Evolutionary conservation across 345 rosid genomes (phyloP).

Genomic region (rapeseed (Brassica napus)): Da-Ae NC_063450.1:41899001-41899500

Average conservation of each 20-base stretch:
- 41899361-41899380: conserved; percentile 81
- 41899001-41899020: conserved; percentile 79
- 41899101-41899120: conserved; percentile 97
- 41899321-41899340: conserved; percentile 65
- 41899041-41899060: background rate
- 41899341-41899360: conserved; percentile 84
- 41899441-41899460: conserved; percentile 56
- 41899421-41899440: conserved; percentile 77
- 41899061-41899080: conserved; percentile 20
- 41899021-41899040: conserved; percentile 25
- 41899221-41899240: background rate
- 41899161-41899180: conserved; percentile 98
- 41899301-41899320: conserved; percentile 66
- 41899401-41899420: conserved; percentile 83
- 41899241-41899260: conserved; percentile 11
- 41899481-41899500: conserved; percentile 54
- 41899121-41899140: conserved; percentile 99
- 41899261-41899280: conserved; percentile 59
- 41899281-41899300: conserved; percentile 88
- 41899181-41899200: conserved; percentile 32
- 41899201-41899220: background rate
- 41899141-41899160: conserved; percentile 97
- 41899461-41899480: conserved; percentile 60
- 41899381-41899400: conserved; percentile 87
- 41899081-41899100: conserved; percentile 56